A percentile compares a stretch with the other conserved stretches of the same genome.
phyloP scores from a whole-genome alignment of 768 basidiomycete genomes.

The Lactifluus volemus region DNA sequence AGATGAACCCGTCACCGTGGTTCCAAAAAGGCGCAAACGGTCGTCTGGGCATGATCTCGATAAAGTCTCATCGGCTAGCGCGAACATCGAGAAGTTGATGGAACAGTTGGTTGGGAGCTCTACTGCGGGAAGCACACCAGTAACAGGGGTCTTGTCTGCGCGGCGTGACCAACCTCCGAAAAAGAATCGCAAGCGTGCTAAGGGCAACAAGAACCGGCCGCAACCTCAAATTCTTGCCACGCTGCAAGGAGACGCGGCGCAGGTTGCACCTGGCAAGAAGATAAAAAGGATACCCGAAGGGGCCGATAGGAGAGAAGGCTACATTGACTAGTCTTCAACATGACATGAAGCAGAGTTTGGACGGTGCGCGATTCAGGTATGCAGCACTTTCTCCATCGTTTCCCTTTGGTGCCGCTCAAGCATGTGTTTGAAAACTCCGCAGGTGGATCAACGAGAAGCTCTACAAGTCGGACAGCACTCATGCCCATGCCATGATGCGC shows the following conservation, averaged over 20 bases:
- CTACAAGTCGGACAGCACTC: conserved; percentile 75
- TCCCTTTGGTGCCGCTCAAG: neutral
- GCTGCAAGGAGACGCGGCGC: neutral
- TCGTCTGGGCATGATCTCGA: conserved; percentile 31
- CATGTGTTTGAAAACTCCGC: neutral
- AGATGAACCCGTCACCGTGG: conserved; percentile 28
- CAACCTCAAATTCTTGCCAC: neutral
- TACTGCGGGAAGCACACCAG: conserved; percentile 6
- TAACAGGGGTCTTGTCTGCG: neutral
- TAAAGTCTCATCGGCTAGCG: conserved; percentile 32
- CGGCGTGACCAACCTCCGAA: neutral
- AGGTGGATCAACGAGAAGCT: conserved; percentile 90
- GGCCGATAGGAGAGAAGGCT: neutral
- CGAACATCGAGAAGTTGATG: conserved; percentile 56
- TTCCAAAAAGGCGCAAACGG: conserved; percentile 42
- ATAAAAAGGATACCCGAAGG: conserved; percentile 3
- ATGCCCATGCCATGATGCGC: conserved; percentile 76
- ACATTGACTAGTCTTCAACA: conserved; percentile 65
- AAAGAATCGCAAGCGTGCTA: neutral
- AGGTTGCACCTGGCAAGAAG: neutral
- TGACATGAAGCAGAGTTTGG: conserved; percentile 67
- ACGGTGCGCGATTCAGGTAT: conserved; percentile 84
- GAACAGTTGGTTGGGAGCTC: conserved; percentile 33
- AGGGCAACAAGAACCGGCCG: neutral
- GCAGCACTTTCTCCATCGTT: conserved; percentile 15